Evolutionary conservation across 2,329 filamentous ascomycete species (phyloP).

Genomic region (Coniella vitis): DNA sequence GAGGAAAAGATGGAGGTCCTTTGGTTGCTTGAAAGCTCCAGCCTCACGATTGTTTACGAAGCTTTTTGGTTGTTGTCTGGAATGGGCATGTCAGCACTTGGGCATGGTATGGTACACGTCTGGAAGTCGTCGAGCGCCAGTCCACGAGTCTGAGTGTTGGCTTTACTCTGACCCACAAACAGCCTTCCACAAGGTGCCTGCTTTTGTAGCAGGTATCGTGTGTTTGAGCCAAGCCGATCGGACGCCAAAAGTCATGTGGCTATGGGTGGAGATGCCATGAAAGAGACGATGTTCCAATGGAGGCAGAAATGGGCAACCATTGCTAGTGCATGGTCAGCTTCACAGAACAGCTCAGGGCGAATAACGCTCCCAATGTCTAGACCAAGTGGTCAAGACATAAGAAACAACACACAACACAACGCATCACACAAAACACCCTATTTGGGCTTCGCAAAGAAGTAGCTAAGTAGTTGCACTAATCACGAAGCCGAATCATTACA

Average conservation of each 20-base stretch:
- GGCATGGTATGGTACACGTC: conserved; percentile 44
- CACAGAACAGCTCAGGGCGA: conserved; percentile 6
- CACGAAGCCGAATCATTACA: conserved; percentile 6
- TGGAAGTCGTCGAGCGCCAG: conserved; percentile 36
- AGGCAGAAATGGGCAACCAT: conserved; percentile 16
- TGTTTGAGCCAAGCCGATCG: background rate
- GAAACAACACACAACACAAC: background rate
- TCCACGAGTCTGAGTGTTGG: conserved; percentile 2
- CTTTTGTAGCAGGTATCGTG: background rate
- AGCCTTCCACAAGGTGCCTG: background rate
- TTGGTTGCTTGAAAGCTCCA: conserved; percentile 63
- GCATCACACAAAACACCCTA: conserved; percentile 5
- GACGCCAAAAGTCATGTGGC: background rate
- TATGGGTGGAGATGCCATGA: background rate
- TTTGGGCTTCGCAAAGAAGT: conserved; percentile 5
- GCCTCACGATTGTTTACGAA: conserved; percentile 32
- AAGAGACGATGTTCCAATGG: background rate
- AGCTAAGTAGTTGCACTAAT: conserved; percentile 12
- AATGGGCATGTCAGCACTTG: conserved; percentile 31
- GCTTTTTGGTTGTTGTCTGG: conserved; percentile 11
- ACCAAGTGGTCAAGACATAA: conserved; percentile 24
- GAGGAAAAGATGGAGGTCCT: conserved; percentile 34
- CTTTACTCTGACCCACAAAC: conserved; percentile 1
- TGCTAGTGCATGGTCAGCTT: conserved; percentile 25
- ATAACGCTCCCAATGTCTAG: conserved; percentile 18